Base-by-base conservation (phyloP, 768 basidiomycete species). In the Boletus subparvulus region DNA sequence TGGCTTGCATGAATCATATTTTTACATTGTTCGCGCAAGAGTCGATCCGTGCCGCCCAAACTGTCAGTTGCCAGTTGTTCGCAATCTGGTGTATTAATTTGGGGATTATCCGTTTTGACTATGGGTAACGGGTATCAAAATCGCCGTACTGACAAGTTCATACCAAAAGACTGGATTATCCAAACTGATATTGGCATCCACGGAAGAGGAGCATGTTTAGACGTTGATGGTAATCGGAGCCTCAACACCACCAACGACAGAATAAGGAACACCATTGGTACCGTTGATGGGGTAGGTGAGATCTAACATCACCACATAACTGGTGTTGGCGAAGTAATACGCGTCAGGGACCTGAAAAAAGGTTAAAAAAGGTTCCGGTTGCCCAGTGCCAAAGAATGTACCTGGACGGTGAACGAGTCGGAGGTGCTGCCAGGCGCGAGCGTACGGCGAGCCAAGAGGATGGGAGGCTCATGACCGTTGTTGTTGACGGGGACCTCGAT, bases 401-500 rank as follows among this genome's bases (percentile, higher is more conserved):
- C 69, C 53, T 30, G n/a, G 36, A 61, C 58, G 16, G 61, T 62
- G 46, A 70, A 62, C 30, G 52, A 42, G 17, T 65, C 52, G 0
- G 58, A 41, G 19, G 45, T 62, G 12, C 35, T 53, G 9, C 55
- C 57, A 14, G 55, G 8, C 13, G 43, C 4, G 28, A 65, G 48
- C 24, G 60, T 63, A 26, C 57, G 58, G 47, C 69, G 69, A 39
- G 55, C 54, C 47, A 71, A 47, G 40, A 71, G 66, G 58, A 71
- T 73, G 4, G 64, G 66, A 37, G 70, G 64, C 24, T 71, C 72
- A 32, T 63, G 1, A 21, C 70, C 70, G 30, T 63, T 71, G 62
- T 71, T 74, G 40, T 68, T 65, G 26, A 48, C 47, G 10, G 72
- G 70, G 16, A 74, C 70, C 49, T 71, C 72, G 19, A 71, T 69